Base-by-base conservation (phyloP, 768 basidiomycete genomes). In the Peribolospora kevripleyi region DNA sequence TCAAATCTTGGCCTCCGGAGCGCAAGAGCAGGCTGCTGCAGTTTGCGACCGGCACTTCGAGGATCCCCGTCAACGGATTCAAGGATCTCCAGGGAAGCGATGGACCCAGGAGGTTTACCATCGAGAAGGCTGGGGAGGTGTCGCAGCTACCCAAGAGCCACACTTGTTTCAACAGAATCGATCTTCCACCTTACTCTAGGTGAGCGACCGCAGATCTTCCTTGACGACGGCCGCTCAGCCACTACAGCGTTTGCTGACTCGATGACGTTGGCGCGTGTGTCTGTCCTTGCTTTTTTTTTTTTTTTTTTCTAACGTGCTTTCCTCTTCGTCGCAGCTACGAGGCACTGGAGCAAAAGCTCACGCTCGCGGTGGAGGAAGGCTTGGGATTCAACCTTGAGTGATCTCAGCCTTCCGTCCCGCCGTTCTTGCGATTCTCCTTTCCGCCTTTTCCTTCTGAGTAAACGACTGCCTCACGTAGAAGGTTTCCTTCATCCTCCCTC, bases 61-160 rank as follows among this genome's bases (percentile, higher is more conserved):
- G 91, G 59, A 90, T 93, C 59, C 91, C 91, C 10, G 91, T 93
- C 69, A 93, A 91, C 64, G 93, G 93, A 0, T 97, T 97, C 76
- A 95, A 93, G 68, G 93, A 97, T 63, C 70, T 97, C 13, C 93
- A 97, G 70, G 93, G 93, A 13, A 91, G 87, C 3, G 93, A 98
- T 67, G 93, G 91, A 7, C 91, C 90, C 36, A 73, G 91, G 51
- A 76, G 91, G 50, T 98, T 98, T 69, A 98, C 93, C 6, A 95
- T 98, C 64, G 93, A 98, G 69, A 97, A 97, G 71, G 56, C 86
- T 42, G 93, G 93, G 38, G 93, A 98, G 64, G 84, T 88, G 25
- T 83, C 82, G 36, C 88, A 93, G 67, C 69, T 98, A 63, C 93
- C 93, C 1, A 98, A 97, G 79, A 84, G 80, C 61, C 88, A 91